Evolutionary conservation across 805 yeast species (phyloP).

Genomic region (Jamesozyma spencerorum): DNA sequence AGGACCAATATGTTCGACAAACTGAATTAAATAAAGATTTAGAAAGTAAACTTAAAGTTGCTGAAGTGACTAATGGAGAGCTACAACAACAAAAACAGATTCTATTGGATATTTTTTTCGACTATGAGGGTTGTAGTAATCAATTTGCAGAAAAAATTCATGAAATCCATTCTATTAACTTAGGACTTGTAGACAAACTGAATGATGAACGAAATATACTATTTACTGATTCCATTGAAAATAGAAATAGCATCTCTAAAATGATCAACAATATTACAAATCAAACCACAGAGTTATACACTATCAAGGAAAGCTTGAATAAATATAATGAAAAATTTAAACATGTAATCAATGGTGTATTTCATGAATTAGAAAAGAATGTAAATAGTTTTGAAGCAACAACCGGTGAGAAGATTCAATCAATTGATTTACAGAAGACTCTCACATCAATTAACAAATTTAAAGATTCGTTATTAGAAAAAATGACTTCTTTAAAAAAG

Average conservation of each 20-base stretch:
- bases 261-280: slow-evolving; percentile 11
- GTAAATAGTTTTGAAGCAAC: not conserved
- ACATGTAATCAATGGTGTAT: slow-evolving; percentile 1
- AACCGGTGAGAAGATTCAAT: not conserved
- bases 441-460: not conserved
- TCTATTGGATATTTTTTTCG: slow-evolving; percentile 11
- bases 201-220: slow-evolving; percentile 11
- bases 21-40: slow-evolving; percentile 21
- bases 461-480: not conserved
- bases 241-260: slow-evolving; percentile 10
- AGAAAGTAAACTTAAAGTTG: slow-evolving; percentile 12
- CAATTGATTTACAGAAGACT: not conserved
- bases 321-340: slow-evolving; percentile 5
- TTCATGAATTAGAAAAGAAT: slow-evolving; percentile 5
- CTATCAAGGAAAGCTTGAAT: not conserved
- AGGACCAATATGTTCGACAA: slow-evolving; percentile 34
- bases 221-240: slow-evolving; percentile 10
- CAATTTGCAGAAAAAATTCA: slow-evolving; percentile 11
- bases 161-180: slow-evolving; percentile 11
- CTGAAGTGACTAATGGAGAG: slow-evolving; percentile 7
- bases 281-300: slow-evolving; percentile 6
- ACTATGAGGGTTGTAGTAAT: slow-evolving; percentile 12
- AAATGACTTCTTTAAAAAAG: not conserved
- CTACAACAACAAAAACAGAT: slow-evolving; percentile 7
- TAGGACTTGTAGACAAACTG: slow-evolving; percentile 9